Evolutionary conservation across 2,329 filamentous ascomycete species (phyloP), one percentile per base, ranked within the genome.

Genomic region (Colletotrichum higginsianum): DNA sequence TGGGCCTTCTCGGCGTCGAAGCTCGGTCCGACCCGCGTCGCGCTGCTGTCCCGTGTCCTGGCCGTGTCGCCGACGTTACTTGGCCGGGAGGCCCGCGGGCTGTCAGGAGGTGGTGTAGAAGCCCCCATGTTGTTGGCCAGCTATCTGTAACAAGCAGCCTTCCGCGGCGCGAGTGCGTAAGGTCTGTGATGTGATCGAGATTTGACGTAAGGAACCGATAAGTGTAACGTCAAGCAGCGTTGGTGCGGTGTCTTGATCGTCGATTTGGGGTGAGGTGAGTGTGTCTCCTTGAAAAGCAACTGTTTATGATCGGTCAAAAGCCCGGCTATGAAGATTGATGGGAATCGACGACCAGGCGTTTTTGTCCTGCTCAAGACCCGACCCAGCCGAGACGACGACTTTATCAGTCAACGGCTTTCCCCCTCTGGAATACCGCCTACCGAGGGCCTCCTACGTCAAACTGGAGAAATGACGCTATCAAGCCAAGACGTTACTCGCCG

Each of bases 401-500:
- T 67, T 71, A 67, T 67, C 57, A 67, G 30, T 40, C 18, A 7
- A 38, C 38, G 30, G 3, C 8, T n/a, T 44, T n/a, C 47, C 35
- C 18, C 40, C 50, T 9, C 9, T 35, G 8, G 30, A 21, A 62
- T 30, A 40, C n/a, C 30, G 30, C 8, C 30, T 35, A 9, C 23
- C 15, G 12, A 61, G 23, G 21, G 6, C 16, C 8, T 63, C 30
- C 21, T n/a, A 26, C 58, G 15, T 18, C 35, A 60, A 69, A 64
- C 47, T 64, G 58, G 69, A 60, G 46, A 21, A 44, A 72, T 69
- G 69, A 68, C 69, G 65, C 26, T 69, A 60, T 60, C 13, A 2
- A 49, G 30, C 65, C 53, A 72, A 64, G 38, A 53, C 40, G 13
- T 53, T 60, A 8, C 26, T 42, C 15, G 26, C 47, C 16, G 58